Conservation (phyloP, 2,329 filamentous ascomycete genomes). For the Fusarium sp. region DNA sequence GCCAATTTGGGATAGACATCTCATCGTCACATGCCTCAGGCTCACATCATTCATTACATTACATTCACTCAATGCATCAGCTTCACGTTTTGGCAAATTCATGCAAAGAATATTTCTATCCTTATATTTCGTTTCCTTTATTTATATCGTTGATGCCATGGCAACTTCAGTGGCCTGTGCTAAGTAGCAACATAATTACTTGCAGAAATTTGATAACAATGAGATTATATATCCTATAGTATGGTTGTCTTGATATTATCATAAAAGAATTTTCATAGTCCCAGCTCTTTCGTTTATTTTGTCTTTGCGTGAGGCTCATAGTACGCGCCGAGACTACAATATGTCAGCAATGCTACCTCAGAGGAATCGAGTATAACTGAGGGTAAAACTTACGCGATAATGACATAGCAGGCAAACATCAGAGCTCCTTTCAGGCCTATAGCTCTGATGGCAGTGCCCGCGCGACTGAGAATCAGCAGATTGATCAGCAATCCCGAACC, state of each 20-base stretch:
- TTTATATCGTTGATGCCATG: neutral
- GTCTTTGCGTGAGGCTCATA: constrained; percentile 29
- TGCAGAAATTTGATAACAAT: neutral
- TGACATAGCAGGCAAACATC: constrained; percentile 66
- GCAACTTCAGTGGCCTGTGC: neutral
- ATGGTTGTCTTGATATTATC: constrained; percentile 34
- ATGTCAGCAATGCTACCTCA: neutral
- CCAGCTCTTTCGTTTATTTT: constrained; percentile 1
- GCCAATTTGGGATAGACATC: neutral
- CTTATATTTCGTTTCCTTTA: neutral
- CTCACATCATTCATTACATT: neutral
- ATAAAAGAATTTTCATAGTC: constrained; percentile 3
- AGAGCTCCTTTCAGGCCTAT: constrained; percentile 66
- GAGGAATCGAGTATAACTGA: too few species aligned
- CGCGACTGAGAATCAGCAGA: constrained; percentile 79
- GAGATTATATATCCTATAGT: constrained; percentile 12
- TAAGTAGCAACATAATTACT: neutral
- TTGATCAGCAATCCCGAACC: constrained; percentile 79
- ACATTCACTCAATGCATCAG: too few species aligned
- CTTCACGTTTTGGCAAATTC: neutral
- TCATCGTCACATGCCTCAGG: neutral
- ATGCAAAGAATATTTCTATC: neutral
- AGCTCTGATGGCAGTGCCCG: constrained; percentile 73
- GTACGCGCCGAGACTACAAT: constrained; percentile 29
- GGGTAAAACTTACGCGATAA: constrained; percentile 61